Evolutionary conservation across 768 basidiomycete genomes (phyloP).

Genomic region (Galerina sulciceps): DNA sequence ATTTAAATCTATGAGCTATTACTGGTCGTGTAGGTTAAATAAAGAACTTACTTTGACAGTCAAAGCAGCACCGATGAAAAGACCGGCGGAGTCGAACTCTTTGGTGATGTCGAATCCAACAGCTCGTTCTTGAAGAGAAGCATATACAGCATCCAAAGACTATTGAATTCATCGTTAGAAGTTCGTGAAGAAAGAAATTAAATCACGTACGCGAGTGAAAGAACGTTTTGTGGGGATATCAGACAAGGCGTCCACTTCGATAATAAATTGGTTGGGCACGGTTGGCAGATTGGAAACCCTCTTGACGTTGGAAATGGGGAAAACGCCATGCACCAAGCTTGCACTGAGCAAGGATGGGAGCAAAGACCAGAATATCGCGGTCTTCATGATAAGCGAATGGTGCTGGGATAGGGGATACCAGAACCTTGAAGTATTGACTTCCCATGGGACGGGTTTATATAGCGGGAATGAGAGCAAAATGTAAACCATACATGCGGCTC

Average conservation of each 20-base stretch:
- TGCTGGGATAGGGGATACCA: neutral
- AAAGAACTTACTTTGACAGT: slow-evolving; percentile 43
- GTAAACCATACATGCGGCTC: neutral
- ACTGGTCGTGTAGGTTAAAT: neutral
- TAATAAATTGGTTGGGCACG: slow-evolving; percentile 57
- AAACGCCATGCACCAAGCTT: slow-evolving; percentile 28
- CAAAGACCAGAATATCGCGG: slow-evolving; percentile 29
- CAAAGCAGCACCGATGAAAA: slow-evolving; percentile 65
- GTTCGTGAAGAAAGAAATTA: neutral
- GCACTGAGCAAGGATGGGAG: slow-evolving; percentile 26
- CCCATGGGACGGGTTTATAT: slow-evolving; percentile 9
- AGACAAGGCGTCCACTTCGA: slow-evolving; percentile 53
- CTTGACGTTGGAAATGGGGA: slow-evolving; percentile 42
- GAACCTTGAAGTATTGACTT: neutral
- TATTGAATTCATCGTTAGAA: slow-evolving; percentile 20
- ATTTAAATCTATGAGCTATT: neutral
- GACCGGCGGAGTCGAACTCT: slow-evolving; percentile 53
- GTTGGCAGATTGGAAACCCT: slow-evolving; percentile 38
- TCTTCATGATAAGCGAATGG: slow-evolving; percentile 35
- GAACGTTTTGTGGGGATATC: slow-evolving; percentile 40
- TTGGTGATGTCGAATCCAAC: slow-evolving; percentile 50
- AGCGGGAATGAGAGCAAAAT: slow-evolving; percentile 17
- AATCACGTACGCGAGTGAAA: slow-evolving; percentile 27
- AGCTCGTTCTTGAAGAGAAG: slow-evolving; percentile 43
- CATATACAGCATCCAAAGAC: slow-evolving; percentile 58